phyloP scores from a whole-genome alignment of 2,329 filamentous ascomycete species.

The Sphaerulina musiva region DNA sequence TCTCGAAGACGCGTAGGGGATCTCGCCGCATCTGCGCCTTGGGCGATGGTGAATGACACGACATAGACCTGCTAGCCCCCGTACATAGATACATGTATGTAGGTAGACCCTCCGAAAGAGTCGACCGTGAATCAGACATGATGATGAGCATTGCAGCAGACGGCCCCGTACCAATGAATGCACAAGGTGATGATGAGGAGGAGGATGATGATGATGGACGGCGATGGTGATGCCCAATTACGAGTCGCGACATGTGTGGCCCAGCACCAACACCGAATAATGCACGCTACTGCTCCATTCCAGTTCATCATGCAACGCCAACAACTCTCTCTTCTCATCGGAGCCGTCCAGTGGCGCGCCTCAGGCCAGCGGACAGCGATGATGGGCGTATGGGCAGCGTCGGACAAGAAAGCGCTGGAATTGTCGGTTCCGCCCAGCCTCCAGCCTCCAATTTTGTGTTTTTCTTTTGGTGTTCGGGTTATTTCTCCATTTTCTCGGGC shows the following conservation, averaged over 20 bases:
- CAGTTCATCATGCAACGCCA: background rate
- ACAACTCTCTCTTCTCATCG: too few species aligned
- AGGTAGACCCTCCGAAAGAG: background rate
- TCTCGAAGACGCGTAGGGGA: slow-evolving; percentile 6
- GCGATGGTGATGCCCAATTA: slow-evolving; percentile 6
- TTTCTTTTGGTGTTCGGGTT: too few species aligned
- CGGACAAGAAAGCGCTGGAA: background rate
- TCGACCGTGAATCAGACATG: background rate
- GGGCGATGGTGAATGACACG: background rate
- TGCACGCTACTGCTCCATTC: slow-evolving; percentile 2
- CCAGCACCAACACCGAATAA: background rate
- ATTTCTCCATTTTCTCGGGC: too few species aligned
- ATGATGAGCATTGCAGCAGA: background rate
- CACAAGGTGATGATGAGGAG: too few species aligned
- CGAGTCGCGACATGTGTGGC: slow-evolving; percentile 4
- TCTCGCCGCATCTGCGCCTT: too few species aligned
- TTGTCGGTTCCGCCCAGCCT: background rate
- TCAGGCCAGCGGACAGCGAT: background rate
- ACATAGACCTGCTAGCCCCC: background rate
- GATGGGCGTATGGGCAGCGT: background rate
- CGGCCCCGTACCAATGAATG: too few species aligned
- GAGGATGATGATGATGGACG: background rate
- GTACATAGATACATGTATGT: background rate
- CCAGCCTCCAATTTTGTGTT: background rate
- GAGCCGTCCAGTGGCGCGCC: background rate